These are phyloP conservation scores for Misopates orontium DNA, from an alignment of 257 asterid species.

Conservation along the genomic window DNA sequence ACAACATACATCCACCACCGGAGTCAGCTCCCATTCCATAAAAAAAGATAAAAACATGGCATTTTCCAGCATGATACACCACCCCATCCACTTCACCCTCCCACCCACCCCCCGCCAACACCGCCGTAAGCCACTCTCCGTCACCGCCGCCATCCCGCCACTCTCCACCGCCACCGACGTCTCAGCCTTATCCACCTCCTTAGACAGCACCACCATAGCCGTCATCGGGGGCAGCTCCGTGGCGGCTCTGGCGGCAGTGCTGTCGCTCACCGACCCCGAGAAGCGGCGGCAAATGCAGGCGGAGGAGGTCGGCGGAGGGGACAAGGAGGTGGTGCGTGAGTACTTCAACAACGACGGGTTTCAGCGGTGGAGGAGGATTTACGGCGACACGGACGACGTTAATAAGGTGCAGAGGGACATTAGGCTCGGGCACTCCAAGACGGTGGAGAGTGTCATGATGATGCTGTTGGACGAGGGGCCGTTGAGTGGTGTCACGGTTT, in stretches of 20 bases:
- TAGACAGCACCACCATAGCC: constrained; percentile 71
- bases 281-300: constrained; percentile 80
- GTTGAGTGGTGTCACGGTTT: constrained; percentile 66
- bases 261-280: constrained; percentile 81
- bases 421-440: constrained; percentile 77
- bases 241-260: constrained; percentile 74
- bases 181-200: constrained; percentile 38
- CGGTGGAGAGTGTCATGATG: constrained; percentile 80
- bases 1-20: too few species aligned
- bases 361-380: constrained; percentile 89
- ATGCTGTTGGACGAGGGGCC: constrained; percentile 81
- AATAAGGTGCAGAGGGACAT: constrained; percentile 82
- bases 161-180: constrained; percentile 58
- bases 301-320: constrained; percentile 93
- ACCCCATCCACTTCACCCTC: constrained; percentile 45
- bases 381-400: constrained; percentile 81
- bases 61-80: constrained; percentile 45
- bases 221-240: constrained; percentile 68
- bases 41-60: constrained; percentile 53
- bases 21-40: too few species aligned
- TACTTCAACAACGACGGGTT: constrained; percentile 92
- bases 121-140: constrained; percentile 35
- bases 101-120: constrained; percentile 35
- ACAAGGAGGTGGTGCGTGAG: constrained; percentile 89
- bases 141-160: constrained; percentile 59